These are phyloP conservation scores for Cicer judaicum DNA, from an alignment of 306 rosid species.

Conservation along the genomic window DNA sequence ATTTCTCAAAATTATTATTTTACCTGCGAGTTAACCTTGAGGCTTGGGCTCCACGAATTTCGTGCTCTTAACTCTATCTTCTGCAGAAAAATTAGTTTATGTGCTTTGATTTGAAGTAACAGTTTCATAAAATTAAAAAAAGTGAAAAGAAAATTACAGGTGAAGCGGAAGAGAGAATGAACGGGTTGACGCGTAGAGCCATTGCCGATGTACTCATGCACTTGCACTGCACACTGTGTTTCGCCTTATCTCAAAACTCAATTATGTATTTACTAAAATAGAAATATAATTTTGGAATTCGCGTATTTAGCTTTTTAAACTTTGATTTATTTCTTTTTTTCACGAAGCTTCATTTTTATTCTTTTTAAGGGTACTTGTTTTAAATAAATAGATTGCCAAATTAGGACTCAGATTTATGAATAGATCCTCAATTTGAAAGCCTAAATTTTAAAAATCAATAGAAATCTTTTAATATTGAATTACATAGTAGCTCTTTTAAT, in stretches of 20 bases:
- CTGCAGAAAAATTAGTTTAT: conserved; percentile 42
- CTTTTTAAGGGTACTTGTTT: too few relatives aligned
- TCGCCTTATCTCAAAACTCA: background rate
- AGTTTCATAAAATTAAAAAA: background rate
- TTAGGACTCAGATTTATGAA: too few relatives aligned
- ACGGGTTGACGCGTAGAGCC: conserved; percentile 55
- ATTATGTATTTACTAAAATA: too few relatives aligned
- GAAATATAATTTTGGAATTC: too few relatives aligned
- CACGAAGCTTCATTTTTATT: too few relatives aligned
- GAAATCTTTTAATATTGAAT: too few relatives aligned
- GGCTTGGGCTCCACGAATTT: conserved; percentile 52
- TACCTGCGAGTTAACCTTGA: conserved; percentile 60
- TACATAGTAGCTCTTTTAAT: too few relatives aligned
- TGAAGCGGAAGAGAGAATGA: conserved; percentile 44
- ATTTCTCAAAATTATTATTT: conserved; percentile 29
- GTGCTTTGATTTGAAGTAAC: background rate
- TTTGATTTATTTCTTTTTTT: too few relatives aligned
- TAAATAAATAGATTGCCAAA: too few relatives aligned
- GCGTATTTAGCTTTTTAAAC: too few relatives aligned
- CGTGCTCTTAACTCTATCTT: conserved; percentile 53
- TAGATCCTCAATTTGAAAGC: too few relatives aligned
- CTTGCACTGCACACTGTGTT: background rate
- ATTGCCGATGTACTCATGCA: conserved; percentile 35
- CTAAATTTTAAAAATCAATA: too few relatives aligned
- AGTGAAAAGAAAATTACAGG: conserved; percentile 39